Percentiles rank a stretch among this genome's conserved stretches.
Conservation (phyloP, 257 asterid genomes). For the Nicotiana benthamiana region DNA sequence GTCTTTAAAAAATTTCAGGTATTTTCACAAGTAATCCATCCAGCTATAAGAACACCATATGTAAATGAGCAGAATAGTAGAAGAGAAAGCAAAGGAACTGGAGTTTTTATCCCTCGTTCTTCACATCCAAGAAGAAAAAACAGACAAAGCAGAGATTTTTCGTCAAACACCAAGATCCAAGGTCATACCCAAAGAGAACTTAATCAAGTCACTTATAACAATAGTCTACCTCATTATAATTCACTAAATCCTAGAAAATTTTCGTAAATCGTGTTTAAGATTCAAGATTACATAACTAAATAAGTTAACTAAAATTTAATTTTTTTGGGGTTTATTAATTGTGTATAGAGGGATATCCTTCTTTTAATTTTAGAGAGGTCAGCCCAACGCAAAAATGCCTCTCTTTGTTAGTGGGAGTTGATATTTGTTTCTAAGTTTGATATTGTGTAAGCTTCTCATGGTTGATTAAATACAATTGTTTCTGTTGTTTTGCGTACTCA, state of each 20-base stretch:
- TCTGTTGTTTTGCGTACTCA: background rate
- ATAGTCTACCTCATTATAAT: slow-evolving; percentile 24
- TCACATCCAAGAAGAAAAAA: slow-evolving; percentile 41
- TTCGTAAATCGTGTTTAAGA: background rate
- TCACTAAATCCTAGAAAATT: slow-evolving; percentile 39
- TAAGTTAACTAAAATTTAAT: background rate
- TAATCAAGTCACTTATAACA: slow-evolving; percentile 19
- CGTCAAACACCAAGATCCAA: slow-evolving; percentile 36
- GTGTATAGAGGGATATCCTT: slow-evolving; percentile 13
- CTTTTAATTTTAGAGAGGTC: slow-evolving; percentile 14
- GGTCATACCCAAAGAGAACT: slow-evolving; percentile 41
- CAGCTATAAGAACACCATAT: slow-evolving; percentile 30
- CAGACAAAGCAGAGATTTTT: slow-evolving; percentile 22
- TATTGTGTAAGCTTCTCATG: background rate
- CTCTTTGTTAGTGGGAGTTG: slow-evolving; percentile 11
- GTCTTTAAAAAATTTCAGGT: slow-evolving; percentile 24
- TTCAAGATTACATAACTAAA: background rate
- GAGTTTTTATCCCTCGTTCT: slow-evolving; percentile 76
- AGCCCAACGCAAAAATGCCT: slow-evolving; percentile 17
- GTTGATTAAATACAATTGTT: background rate
- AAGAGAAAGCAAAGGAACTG: slow-evolving; percentile 81
- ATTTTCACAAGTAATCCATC: slow-evolving; percentile 32
- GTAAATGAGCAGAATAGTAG: slow-evolving; percentile 34
- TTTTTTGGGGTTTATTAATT: background rate
- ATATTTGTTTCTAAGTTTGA: background rate